A percentile compares a stretch with the other conserved stretches of the same genome.
phyloP scores from a whole-genome alignment of 164 flowering plant species.

The Malania oleifera region DNA sequence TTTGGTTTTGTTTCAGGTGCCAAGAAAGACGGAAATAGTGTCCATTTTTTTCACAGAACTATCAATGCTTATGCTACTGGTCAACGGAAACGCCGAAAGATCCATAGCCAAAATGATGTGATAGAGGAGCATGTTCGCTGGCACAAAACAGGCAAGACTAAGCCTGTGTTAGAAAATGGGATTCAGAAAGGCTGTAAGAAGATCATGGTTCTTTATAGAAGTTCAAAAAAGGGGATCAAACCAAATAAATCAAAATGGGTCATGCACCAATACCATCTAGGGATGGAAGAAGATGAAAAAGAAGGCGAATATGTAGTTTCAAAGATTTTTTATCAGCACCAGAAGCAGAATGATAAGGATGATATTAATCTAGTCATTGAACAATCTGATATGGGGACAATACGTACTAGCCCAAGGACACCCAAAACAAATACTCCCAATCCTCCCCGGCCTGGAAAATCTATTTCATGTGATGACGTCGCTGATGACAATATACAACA shows the following conservation, averaged over 20 bases:
- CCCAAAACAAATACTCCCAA: constrained; percentile 41
- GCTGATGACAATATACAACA: constrained; percentile 19
- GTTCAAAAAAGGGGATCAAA: constrained; percentile 56
- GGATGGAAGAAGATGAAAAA: constrained; percentile 64
- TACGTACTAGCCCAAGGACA: constrained; percentile 42
- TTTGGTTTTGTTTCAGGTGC: constrained; percentile 51
- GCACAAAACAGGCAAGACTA: constrained; percentile 97
- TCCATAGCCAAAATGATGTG: constrained; percentile 28
- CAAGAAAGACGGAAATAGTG: constrained; percentile 70
- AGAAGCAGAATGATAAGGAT: constrained; percentile 33
- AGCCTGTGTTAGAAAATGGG: constrained; percentile 61
- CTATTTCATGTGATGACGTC: constrained; percentile 19
- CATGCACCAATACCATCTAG: constrained; percentile 93
- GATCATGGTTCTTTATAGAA: constrained; percentile 81
- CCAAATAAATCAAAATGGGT: constrained; percentile 82
- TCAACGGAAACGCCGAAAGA: constrained; percentile 78
- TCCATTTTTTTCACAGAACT: constrained; percentile 75
- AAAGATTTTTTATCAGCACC: constrained; percentile 62
- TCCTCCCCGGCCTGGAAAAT: constrained; percentile 42
- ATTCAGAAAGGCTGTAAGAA: constrained; percentile 77
- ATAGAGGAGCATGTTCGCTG: constrained; percentile 60
- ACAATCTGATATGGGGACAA: constrained; percentile 14
- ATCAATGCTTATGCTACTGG: constrained; percentile 85
- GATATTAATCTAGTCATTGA: constrained; percentile 13
- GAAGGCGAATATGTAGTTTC: constrained; percentile 80